Evolutionary conservation across 2,329 filamentous ascomycete species (phyloP).

Genomic region (Ceratocystis papillata): DNA sequence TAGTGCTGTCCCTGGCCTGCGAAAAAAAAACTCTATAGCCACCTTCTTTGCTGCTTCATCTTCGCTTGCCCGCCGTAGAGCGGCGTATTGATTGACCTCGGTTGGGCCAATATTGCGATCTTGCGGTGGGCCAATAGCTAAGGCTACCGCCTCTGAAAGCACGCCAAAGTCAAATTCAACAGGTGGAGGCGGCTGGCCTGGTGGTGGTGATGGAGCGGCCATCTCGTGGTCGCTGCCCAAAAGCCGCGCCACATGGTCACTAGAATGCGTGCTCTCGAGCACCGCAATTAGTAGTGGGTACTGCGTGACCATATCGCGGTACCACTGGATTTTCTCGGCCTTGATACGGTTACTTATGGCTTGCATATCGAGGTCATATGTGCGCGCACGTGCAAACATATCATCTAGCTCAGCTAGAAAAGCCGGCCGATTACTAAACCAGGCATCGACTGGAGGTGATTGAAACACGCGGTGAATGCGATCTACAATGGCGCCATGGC

Average conservation of each 20-base stretch:
- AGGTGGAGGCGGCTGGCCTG: conserved; percentile 13
- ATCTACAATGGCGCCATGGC: conserved; percentile 40
- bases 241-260: conserved; percentile 32
- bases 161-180: conserved; percentile 23
- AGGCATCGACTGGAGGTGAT: conserved; percentile 28
- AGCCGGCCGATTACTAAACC: conserved; percentile 41
- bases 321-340: conserved; percentile 45
- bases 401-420: conserved; percentile 43
- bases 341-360: conserved; percentile 41
- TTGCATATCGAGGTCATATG: conserved; percentile 35
- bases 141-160: conserved; percentile 22
- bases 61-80: conserved; percentile 18
- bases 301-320: conserved; percentile 37
- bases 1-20: conserved; percentile 9
- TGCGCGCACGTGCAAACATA: conserved; percentile 40
- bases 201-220: neutral
- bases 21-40: conserved; percentile 23
- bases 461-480: conserved; percentile 34
- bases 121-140: conserved; percentile 30
- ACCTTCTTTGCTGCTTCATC: conserved; percentile 21
- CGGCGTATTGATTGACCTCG: conserved; percentile 18
- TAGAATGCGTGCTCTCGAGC: conserved; percentile 28
- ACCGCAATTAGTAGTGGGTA: conserved; percentile 34
- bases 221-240: conserved; percentile 17
- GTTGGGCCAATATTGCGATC: conserved; percentile 23